Evolutionary conservation across 2,329 filamentous ascomycete genomes (phyloP).

Genomic region (Calonectria multiphialidica): DNA sequence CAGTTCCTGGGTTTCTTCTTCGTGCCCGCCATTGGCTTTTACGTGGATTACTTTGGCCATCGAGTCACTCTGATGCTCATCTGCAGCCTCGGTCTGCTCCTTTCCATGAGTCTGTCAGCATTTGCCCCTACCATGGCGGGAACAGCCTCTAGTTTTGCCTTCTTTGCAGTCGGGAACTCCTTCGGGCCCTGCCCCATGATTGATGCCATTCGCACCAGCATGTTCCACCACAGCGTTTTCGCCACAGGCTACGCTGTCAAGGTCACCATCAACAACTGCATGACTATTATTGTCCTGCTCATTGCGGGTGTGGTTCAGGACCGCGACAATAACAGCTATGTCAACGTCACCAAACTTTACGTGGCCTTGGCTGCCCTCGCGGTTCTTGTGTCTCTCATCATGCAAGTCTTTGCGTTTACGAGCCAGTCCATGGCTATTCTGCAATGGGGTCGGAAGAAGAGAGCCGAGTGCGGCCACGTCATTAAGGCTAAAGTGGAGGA

Average conservation of each 20-base stretch:
- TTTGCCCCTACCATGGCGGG: constrained; percentile 62
- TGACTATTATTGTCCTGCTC: constrained; percentile 71
- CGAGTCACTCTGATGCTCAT: constrained; percentile 66
- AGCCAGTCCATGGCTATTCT: constrained; percentile 59
- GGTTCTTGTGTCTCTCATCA: constrained; percentile 55
- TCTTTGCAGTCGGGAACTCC: constrained; percentile 67
- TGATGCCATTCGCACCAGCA: constrained; percentile 69
- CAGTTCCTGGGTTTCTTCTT: constrained; percentile 70
- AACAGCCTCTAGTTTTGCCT: constrained; percentile 69
- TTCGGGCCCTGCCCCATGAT: constrained; percentile 71
- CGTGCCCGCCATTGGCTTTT: constrained; percentile 66
- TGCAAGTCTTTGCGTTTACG: constrained; percentile 54
- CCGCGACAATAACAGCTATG: constrained; percentile 66
- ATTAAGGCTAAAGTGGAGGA: constrained; percentile 57
- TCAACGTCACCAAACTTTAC: constrained; percentile 67
- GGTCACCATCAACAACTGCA: constrained; percentile 72
- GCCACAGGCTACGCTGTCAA: constrained; percentile 71
- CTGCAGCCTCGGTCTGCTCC: constrained; percentile 60
- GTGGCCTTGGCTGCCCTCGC: constrained; percentile 64
- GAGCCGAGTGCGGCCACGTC: constrained; percentile 57
- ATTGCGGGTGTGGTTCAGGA: constrained; percentile 71
- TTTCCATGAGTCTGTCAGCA: constrained; percentile 66
- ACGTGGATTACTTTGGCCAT: constrained; percentile 68
- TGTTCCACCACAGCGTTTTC: constrained; percentile 71
- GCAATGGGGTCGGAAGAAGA: constrained; percentile 70